Conservation (phyloP, 257 asterid genomes). For the Osmanthus fragrans region DNA sequence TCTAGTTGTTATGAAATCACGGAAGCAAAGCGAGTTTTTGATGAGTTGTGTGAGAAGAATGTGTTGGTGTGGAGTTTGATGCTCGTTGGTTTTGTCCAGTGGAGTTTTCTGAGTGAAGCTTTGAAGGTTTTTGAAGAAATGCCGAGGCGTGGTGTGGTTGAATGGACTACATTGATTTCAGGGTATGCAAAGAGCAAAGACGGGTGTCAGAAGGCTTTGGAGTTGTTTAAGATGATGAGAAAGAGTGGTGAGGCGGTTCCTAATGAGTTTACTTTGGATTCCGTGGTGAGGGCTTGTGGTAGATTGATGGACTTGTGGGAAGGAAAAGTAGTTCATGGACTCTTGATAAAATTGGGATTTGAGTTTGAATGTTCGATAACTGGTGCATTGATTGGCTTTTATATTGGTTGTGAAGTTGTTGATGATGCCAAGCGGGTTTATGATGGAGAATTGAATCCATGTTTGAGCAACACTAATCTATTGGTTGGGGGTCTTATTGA, state of each 20-base stretch:
- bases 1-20: conserved; percentile 40
- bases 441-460: conserved; percentile 28
- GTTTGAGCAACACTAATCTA: conserved; percentile 43
- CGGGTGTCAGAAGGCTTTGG: conserved; percentile 56
- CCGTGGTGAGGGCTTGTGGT: conserved; percentile 64
- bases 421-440: conserved; percentile 58
- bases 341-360: conserved; percentile 54
- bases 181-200: conserved; percentile 63
- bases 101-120: conserved; percentile 58
- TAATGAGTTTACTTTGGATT: conserved; percentile 80
- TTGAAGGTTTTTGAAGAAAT: conserved; percentile 44
- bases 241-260: conserved; percentile 48
- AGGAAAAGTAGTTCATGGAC: conserved; percentile 67
- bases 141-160: conserved; percentile 69
- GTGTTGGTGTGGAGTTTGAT: conserved; percentile 73
- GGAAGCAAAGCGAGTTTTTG: conserved; percentile 61
- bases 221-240: conserved; percentile 62
- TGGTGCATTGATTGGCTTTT: conserved; percentile 60
- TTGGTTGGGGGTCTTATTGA: conserved; percentile 53
- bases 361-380: conserved; percentile 46
- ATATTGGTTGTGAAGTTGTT: conserved; percentile 44
- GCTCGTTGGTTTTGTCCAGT: conserved; percentile 66
- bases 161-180: conserved; percentile 77
- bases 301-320: conserved; percentile 36
- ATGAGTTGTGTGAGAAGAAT: conserved; percentile 45